Percentiles rank a stretch among this genome's conserved stretches.
Evolutionary conservation across 805 yeast species (phyloP).

Genomic region (Yamadazyma phyllophila): DNA sequence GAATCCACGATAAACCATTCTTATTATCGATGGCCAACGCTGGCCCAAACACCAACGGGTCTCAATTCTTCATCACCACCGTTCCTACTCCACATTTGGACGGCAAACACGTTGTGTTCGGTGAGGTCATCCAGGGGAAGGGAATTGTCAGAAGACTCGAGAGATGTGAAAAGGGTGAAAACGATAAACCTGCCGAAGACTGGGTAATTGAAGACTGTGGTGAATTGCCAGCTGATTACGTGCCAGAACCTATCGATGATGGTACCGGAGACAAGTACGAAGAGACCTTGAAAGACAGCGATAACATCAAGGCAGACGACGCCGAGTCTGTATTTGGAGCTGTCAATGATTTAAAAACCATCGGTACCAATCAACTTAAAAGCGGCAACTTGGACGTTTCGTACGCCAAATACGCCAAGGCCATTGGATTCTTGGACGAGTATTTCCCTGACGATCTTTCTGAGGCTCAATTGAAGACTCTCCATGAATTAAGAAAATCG

Average conservation of each 20-base stretch:
- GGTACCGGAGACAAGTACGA: slow-evolving; percentile 86
- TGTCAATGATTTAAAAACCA: slow-evolving; percentile 61
- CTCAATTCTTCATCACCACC: slow-evolving; percentile 93
- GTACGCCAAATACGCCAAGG: slow-evolving; percentile 68
- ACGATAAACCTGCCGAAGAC: slow-evolving; percentile 69
- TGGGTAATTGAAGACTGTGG: slow-evolving; percentile 81
- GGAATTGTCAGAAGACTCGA: slow-evolving; percentile 78
- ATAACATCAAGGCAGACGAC: slow-evolving; percentile 52
- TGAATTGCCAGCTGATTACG: slow-evolving; percentile 60
- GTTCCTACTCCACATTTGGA: slow-evolving; percentile 92
- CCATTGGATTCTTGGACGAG: slow-evolving; percentile 64
- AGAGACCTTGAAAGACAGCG: slow-evolving; percentile 72
- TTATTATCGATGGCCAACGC: slow-evolving; percentile 96
- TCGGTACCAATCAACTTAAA: slow-evolving; percentile 77
- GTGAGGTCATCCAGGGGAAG: slow-evolving; percentile 80
- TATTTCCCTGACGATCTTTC: slow-evolving; percentile 70
- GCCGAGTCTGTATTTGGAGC: slow-evolving; percentile 71
- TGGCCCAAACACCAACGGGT: slow-evolving; percentile 93
- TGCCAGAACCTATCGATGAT: slow-evolving; percentile 57
- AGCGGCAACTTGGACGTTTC: slow-evolving; percentile 57
- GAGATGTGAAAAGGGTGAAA: slow-evolving; percentile 57
- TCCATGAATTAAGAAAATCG: slow-evolving; percentile 58
- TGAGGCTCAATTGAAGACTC: slow-evolving; percentile 48
- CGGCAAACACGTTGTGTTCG: slow-evolving; percentile 96
- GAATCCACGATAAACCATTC: slow-evolving; percentile 80